These are phyloP conservation scores for Isabelozyma rhagii DNA, from an alignment of 805 yeast genomes.

Conservation along the genomic window DNA sequence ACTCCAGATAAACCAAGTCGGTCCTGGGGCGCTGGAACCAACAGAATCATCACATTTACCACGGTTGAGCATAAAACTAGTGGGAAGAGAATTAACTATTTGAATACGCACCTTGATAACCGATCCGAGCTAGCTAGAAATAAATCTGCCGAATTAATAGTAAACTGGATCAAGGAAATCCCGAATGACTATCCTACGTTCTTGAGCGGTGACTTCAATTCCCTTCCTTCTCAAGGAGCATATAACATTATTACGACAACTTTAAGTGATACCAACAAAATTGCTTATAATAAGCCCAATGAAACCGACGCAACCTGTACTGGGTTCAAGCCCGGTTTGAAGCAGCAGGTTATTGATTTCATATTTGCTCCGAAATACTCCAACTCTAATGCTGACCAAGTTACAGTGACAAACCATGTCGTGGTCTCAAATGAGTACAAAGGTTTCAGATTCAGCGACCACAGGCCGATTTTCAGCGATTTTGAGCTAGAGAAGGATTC, in stretches of 20 bases:
- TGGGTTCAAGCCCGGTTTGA: conserved; percentile 29
- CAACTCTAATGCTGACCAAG: conserved; percentile 7
- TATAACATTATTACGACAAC: conserved; percentile 38
- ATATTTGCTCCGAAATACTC: conserved; percentile 28
- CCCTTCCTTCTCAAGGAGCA: conserved; percentile 17
- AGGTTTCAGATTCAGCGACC: conserved; percentile 42
- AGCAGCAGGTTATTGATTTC: conserved; percentile 37
- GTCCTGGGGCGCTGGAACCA: conserved; percentile 38
- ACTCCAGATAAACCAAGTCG: conserved; percentile 53
- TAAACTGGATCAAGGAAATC: conserved; percentile 31
- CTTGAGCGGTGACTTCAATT: conserved; percentile 58
- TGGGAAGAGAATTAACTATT: conserved; percentile 20
- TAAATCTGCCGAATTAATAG: conserved; percentile 43
- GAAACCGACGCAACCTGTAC: conserved; percentile 32
- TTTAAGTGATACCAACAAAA: conserved; percentile 26
- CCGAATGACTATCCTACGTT: conserved; percentile 35
- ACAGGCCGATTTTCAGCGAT: conserved; percentile 35
- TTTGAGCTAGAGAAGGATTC: not conserved
- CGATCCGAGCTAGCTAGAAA: conserved; percentile 43
- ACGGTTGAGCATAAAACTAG: conserved; percentile 16
- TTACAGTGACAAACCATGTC: conserved; percentile 21
- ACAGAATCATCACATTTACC: conserved; percentile 38
- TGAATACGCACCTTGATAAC: conserved; percentile 54
- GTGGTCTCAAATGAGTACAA: conserved; percentile 35
- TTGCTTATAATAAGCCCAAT: conserved; percentile 14